phyloP scores from a whole-genome alignment of 306 rosid genomes.

The Cucurbita moschata region DNA sequence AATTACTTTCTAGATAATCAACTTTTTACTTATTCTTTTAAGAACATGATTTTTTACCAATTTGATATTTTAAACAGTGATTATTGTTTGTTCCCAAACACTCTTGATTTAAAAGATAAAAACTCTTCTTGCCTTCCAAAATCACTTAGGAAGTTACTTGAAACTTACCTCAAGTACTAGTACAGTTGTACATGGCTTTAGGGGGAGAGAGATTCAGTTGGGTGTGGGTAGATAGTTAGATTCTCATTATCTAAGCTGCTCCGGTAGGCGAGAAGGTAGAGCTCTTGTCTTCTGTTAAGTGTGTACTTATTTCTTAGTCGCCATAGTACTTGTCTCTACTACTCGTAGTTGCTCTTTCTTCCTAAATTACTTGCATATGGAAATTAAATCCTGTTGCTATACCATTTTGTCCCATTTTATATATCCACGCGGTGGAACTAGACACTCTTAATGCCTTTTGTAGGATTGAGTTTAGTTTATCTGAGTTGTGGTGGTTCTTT shows the following conservation, averaged over 20 bases:
- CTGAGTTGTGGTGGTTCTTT: slow-evolving; percentile 9
- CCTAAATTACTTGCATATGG: background rate
- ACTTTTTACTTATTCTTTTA: background rate
- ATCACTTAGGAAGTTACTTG: background rate
- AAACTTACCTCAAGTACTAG: background rate
- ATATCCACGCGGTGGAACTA: background rate
- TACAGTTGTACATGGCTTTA: background rate
- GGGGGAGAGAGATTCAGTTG: background rate
- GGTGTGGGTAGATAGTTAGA: background rate
- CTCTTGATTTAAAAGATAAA: background rate
- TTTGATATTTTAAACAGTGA: background rate
- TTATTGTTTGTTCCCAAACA: background rate
- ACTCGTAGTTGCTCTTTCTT: background rate
- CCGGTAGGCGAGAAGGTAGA: background rate
- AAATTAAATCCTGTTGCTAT: background rate
- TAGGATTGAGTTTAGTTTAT: background rate
- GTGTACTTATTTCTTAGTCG: background rate
- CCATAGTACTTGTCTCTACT: background rate
- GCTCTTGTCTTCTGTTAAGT: background rate
- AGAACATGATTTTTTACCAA: background rate
- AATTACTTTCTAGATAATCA: background rate
- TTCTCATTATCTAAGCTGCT: background rate
- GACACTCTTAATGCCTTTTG: background rate
- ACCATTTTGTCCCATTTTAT: background rate
- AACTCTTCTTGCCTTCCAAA: background rate